Evolutionary conservation across 2,329 filamentous ascomycete genomes (phyloP).

Genomic region (Penicillium glabrum): DNA sequence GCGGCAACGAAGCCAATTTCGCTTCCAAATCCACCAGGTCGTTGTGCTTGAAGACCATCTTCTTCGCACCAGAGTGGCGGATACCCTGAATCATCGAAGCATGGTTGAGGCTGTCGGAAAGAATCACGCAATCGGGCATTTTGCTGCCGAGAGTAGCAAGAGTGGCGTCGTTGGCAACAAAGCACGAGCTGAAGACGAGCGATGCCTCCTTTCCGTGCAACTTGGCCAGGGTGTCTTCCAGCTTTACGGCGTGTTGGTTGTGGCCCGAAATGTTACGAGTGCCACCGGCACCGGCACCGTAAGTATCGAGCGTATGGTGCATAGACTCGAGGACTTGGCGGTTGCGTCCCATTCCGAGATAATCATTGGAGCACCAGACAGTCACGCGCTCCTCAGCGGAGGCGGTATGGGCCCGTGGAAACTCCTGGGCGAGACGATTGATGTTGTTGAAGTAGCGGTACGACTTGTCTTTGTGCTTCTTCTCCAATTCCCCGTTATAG

Average conservation of each 20-base stretch:
- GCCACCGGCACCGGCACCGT: slow-evolving; percentile 91
- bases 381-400: slow-evolving; percentile 82
- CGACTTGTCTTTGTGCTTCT: slow-evolving; percentile 99
- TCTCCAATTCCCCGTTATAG: slow-evolving; percentile 84
- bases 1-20: slow-evolving; percentile 83
- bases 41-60: slow-evolving; percentile 99
- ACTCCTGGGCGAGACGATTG: slow-evolving; percentile 94
- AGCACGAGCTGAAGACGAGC: slow-evolving; percentile 95
- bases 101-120: slow-evolving; percentile 97
- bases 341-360: slow-evolving; percentile 96
- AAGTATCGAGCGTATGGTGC: slow-evolving; percentile 92
- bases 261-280: slow-evolving; percentile 98
- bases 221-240: slow-evolving; percentile 80
- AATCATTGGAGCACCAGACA: slow-evolving; percentile 99
- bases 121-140: slow-evolving; percentile 90
- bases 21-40: slow-evolving; percentile 89
- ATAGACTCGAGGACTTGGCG: slow-evolving; percentile 81
- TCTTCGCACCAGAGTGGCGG: slow-evolving; percentile 92
- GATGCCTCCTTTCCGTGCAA: slow-evolving; percentile 90
- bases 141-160: slow-evolving; percentile 96
- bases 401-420: slow-evolving; percentile 90
- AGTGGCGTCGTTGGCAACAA: slow-evolving; percentile 96
- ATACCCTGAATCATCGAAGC: slow-evolving; percentile 99
- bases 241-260: slow-evolving; percentile 85
- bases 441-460: slow-evolving; percentile 99